Conservation (phyloP, 2,329 filamentous ascomycete genomes). For the Botrytis cinerea region DNA sequence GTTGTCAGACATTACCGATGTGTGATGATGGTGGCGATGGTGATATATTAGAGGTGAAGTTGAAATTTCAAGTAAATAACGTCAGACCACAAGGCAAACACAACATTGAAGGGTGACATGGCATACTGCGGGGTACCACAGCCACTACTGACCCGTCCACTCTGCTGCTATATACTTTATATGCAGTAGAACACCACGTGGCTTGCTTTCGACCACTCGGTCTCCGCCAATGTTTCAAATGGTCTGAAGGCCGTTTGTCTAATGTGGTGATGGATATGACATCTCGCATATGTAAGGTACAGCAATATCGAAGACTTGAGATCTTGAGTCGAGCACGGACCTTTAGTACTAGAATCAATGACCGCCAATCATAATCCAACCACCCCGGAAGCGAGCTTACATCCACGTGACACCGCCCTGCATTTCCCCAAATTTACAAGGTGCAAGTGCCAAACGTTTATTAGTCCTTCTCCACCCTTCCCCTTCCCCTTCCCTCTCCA, state of each 20-base stretch:
- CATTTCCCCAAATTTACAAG: conserved; percentile 10
- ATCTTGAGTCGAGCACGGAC: background rate
- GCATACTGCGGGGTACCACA: conserved; percentile 6
- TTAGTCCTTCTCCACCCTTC: background rate
- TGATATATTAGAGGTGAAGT: background rate
- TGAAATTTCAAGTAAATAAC: background rate
- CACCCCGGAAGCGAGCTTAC: background rate
- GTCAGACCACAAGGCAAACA: background rate
- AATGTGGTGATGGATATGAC: background rate
- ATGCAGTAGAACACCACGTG: background rate
- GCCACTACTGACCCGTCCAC: background rate
- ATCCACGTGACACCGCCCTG: too few relatives aligned
- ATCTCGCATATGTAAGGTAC: background rate
- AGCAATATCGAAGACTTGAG: background rate
- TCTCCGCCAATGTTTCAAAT: background rate
- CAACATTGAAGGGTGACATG: background rate
- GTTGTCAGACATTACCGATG: conserved; percentile 10
- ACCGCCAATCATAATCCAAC: background rate
- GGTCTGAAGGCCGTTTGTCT: background rate
- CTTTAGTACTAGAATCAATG: background rate
- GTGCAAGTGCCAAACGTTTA: background rate
- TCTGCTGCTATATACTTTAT: background rate
- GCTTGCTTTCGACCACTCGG: background rate
- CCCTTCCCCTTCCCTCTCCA: background rate
- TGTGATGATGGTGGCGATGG: background rate